Conservation (phyloP, 2,329 filamentous ascomycete genomes). For the Salinomyces thailandicus region DNA sequence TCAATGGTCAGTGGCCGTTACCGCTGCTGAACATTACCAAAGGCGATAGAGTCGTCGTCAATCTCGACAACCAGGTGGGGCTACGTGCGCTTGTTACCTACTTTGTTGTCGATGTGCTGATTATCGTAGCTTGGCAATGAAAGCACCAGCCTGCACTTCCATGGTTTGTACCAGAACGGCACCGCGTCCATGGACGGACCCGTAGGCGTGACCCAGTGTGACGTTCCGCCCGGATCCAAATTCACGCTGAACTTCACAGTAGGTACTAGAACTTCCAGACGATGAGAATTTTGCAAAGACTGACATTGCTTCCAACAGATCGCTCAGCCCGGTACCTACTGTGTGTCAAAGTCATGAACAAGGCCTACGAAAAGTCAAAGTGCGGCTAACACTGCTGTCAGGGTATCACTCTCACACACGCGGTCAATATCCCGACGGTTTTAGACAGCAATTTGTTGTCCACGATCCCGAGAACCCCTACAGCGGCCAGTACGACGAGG, state of each 20-base stretch:
- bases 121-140: too few species aligned
- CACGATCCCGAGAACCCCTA: slow-evolving; percentile 47
- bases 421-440: slow-evolving; percentile 56
- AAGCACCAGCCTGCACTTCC: slow-evolving; percentile 61
- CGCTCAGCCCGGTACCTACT: slow-evolving; percentile 43
- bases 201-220: slow-evolving; percentile 55
- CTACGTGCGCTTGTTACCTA: too few species aligned
- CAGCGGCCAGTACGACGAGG: slow-evolving; percentile 45
- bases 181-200: slow-evolving; percentile 67
- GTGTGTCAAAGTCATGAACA: too few species aligned
- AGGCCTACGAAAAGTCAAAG: too few species aligned
- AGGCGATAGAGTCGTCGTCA: slow-evolving; percentile 60
- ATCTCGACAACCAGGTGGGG: slow-evolving; percentile 56
- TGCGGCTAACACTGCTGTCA: too few species aligned
- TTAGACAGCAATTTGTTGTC: slow-evolving; percentile 58
- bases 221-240: slow-evolving; percentile 50
- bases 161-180: slow-evolving; percentile 67
- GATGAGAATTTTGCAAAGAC: too few species aligned
- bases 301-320: slow-evolving; percentile 39
- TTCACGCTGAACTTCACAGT: slow-evolving; percentile 61
- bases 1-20: slow-evolving; percentile 65
- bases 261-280: too few species aligned
- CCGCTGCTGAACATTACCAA: slow-evolving; percentile 63
- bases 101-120: too few species aligned
- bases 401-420: slow-evolving; percentile 61